Evolutionary conservation across 495 filamentous ascomycete species (phyloP).

Genomic region (Hypoxylon rickii): DNA sequence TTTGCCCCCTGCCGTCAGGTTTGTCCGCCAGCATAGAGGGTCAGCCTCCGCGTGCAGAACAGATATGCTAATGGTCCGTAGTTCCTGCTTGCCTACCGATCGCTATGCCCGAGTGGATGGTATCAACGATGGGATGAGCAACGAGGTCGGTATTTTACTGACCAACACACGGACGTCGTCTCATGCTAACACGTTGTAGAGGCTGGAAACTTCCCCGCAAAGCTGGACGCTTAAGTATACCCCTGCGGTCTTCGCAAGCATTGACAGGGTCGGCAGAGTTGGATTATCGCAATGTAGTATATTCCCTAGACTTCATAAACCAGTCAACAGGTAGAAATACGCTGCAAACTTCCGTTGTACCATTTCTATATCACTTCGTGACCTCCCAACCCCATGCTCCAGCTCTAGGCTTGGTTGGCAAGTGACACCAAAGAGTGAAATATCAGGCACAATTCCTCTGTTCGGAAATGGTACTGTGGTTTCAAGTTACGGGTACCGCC

Average conservation of each 20-base stretch:
- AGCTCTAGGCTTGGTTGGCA: not conserved
- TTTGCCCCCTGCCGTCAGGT: constrained; percentile 98
- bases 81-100: constrained; percentile 96
- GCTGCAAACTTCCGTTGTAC: not conserved
- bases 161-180: not conserved
- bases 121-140: constrained; percentile 95
- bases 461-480: not conserved
- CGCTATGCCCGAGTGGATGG: constrained; percentile 96
- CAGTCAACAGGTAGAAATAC: constrained; percentile 27
- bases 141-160: constrained; percentile 69
- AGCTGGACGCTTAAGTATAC: constrained; percentile 56
- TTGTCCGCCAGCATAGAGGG: constrained; percentile 29
- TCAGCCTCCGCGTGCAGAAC: not conserved
- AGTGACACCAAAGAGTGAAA: not conserved
- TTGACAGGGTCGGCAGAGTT: constrained; percentile 15
- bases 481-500: not conserved
- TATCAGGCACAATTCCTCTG: not conserved
- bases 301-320: constrained; percentile 28
- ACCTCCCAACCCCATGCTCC: not conserved
- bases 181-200: constrained; percentile 57
- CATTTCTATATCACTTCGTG: constrained; percentile 3
- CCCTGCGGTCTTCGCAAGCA: constrained; percentile 41
- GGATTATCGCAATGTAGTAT: constrained; percentile 35
- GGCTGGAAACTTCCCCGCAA: constrained; percentile 86
- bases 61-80: constrained; percentile 45